phyloP scores from a whole-genome alignment of 176 grass and related monocot species.

The Areca catechu region DNA sequence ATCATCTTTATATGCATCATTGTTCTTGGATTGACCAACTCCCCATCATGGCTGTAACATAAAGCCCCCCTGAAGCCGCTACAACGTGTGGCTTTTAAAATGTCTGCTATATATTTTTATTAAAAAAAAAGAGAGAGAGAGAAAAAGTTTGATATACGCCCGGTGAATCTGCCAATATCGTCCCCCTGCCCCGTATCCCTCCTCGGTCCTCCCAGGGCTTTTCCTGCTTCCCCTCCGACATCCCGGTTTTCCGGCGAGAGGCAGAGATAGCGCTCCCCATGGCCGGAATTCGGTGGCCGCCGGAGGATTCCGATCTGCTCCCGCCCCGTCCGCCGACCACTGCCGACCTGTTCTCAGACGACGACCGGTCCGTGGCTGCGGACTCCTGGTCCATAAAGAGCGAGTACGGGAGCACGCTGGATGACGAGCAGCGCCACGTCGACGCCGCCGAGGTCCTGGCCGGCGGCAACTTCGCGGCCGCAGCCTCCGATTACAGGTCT shows the following conservation, averaged over 20 bases:
- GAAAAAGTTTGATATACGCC: too few species aligned
- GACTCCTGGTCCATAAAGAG: conserved; percentile 97
- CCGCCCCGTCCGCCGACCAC: conserved; percentile 33
- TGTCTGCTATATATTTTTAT: too few species aligned
- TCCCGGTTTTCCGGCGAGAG: not conserved
- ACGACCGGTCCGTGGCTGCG: conserved; percentile 87
- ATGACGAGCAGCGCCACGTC: conserved; percentile 92
- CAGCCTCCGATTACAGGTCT: conserved; percentile 83
- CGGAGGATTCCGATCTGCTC: conserved; percentile 45
- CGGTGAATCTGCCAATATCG: too few species aligned
- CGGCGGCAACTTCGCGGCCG: conserved; percentile 55
- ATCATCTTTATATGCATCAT: too few species aligned
- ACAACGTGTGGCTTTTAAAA: too few species aligned
- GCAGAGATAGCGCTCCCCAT: conserved; percentile 18
- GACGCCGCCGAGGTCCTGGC: conserved; percentile 63
- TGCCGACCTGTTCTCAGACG: conserved; percentile 60
- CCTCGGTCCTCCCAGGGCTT: too few species aligned
- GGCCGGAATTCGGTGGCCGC: conserved; percentile 44
- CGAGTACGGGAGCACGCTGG: conserved; percentile 93
- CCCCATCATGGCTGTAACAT: too few species aligned
- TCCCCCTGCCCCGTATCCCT: too few species aligned
- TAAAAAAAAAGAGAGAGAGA: too few species aligned
- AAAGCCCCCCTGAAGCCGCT: too few species aligned
- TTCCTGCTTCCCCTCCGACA: too few species aligned
- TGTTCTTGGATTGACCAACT: too few species aligned